Evolutionary conservation across 108 stramenopile genomes (phyloP), one percentile per base, ranked within the genome.

Genomic region (Stephanodiscus minutulus): DNA sequence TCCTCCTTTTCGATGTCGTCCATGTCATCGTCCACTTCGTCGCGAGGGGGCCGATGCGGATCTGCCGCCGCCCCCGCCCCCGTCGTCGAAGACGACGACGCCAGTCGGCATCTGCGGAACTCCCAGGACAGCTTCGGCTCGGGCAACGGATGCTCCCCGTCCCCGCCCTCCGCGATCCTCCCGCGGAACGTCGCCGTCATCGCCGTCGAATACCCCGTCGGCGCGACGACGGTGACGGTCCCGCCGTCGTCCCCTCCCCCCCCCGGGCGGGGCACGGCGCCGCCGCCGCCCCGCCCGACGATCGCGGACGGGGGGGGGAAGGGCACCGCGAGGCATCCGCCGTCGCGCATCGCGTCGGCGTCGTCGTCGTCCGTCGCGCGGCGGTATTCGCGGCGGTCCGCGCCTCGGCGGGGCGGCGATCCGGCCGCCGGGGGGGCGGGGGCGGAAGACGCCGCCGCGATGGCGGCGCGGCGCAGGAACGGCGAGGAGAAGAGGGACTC

Each of bases 61-160:
- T 41, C 31, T 5, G 5, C 31, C 31, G 31, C 5, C 31, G 2
- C 31, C 31, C 31, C 31, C 31, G 3, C 31, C 31, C 31, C 5
- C 31, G 39, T 39, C 39, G 9, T 39, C 43, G 13, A 13, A 12
- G 43, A 44, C 43, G 43, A 44, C 13, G 43, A 41, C 15, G n/a
- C 33, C 29, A 41, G 5, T 0, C 60, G 9, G 55, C 85, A 83
- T 25, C 85, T 69, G 20, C 48, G 54, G 52, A 68, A 63, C 39
- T 85, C 85, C 85, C 82, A 85, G 4, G 75, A 77, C 27, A 82
- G 61, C 60, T 85, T 85, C 0, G 85, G 85, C 56, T 85, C 85
- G 6, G 82, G 61, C 5, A n/a, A 29, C 5, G 52, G 27, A 35
- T 67, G 41, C 17, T 44, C 10, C 48, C 76, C 73, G 27, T 76